phyloP scores from a whole-genome alignment of 257 asterid species.

The Solanum chilense region DNA sequence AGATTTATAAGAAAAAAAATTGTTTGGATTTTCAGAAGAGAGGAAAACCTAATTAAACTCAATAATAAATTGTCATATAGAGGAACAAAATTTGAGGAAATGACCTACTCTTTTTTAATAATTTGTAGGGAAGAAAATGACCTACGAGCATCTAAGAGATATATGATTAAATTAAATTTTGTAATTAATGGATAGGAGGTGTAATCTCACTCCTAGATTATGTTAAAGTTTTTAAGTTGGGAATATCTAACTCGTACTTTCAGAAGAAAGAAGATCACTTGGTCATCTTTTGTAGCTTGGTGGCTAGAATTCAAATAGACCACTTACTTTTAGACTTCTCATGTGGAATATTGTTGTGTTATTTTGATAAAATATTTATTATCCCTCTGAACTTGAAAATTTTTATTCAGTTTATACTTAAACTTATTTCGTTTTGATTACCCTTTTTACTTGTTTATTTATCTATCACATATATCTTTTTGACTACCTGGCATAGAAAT shows the following conservation, averaged over 20 bases:
- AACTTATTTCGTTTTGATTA: too few species aligned
- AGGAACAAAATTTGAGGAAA: not conserved
- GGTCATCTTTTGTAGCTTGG: not conserved
- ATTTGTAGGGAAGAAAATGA: not conserved
- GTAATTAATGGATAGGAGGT: not conserved
- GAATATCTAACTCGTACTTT: not conserved
- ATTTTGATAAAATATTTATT: too few species aligned
- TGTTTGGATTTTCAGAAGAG: not conserved
- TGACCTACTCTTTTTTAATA: not conserved
- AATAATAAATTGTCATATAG: not conserved
- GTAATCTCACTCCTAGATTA: not conserved
- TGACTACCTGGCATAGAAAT: rapidly evolving
- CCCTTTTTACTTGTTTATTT: rapidly evolving
- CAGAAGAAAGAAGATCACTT: not conserved
- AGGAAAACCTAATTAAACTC: not conserved
- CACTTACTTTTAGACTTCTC: too few species aligned
- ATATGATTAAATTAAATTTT: too few species aligned
- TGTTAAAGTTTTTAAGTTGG: not conserved
- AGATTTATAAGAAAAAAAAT: not conserved
- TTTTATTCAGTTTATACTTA: too few species aligned
- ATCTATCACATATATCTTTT: too few species aligned
- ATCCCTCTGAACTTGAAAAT: too few species aligned
- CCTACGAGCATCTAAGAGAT: not conserved
- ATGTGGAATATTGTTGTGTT: too few species aligned
- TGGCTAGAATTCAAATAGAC: too few species aligned